phyloP scores from a whole-genome alignment of 495 filamentous ascomycete species.

The Talaromyces trachyspermus region DNA sequence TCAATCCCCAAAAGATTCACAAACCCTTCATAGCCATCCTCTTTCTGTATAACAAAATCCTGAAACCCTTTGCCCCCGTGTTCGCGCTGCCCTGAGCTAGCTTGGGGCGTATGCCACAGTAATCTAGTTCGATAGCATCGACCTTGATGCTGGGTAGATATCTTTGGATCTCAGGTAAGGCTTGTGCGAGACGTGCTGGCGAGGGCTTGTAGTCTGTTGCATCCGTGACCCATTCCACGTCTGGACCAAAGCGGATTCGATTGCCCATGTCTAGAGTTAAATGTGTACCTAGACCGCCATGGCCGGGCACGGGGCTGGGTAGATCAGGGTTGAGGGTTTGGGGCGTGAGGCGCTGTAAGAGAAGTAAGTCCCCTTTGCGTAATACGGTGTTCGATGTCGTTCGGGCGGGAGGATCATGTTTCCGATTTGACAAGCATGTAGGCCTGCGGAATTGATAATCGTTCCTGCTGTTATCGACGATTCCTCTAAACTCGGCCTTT shows the following conservation, averaged over 20 bases:
- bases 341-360: conserved; percentile 64
- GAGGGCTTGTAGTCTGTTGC: conserved; percentile 48
- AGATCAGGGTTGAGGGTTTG: conserved; percentile 67
- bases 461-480: conserved; percentile 62
- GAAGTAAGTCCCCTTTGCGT: conserved; percentile 95
- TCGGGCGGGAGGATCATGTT: conserved; percentile 70
- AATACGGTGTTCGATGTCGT: conserved; percentile 56
- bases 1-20: conserved; percentile 92
- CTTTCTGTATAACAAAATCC: conserved; percentile 78
- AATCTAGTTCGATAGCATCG: conserved; percentile 66
- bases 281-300: conserved; percentile 85
- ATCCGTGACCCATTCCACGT: conserved; percentile 84
- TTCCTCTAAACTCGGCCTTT: no score
- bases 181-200: conserved; percentile 53
- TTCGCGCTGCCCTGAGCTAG: conserved; percentile 52
- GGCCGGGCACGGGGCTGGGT: conserved; percentile 78
- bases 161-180: conserved; percentile 62
- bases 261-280: conserved; percentile 85
- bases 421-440: conserved; percentile 65
- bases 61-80: conserved; percentile 57
- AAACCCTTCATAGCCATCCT: conserved; percentile 79
- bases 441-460: conserved; percentile 79
- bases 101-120: conserved; percentile 88
- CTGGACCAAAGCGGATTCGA: conserved; percentile 84
- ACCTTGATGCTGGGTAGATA: conserved; percentile 71